Evolutionary conservation across 2,329 filamentous ascomycete species (phyloP), one percentile per base, ranked within the genome.

Genomic region (Tolypocladium tundrense): DNA sequence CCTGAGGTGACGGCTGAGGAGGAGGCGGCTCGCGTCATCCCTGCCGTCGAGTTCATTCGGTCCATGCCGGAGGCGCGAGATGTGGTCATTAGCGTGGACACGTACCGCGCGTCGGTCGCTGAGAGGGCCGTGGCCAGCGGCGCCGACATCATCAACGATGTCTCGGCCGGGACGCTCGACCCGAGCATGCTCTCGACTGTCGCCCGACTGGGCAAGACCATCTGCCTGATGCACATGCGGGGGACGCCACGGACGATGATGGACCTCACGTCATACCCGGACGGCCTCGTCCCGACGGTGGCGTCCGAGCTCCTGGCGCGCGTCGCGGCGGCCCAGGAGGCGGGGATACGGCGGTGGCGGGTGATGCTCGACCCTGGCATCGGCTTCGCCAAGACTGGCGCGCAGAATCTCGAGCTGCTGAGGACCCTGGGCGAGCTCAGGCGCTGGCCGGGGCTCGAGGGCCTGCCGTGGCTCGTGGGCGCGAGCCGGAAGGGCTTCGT

Each of bases 351-450:
- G 4, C 86, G 92, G 54, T 99, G 94, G 94, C 88, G 93, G 63
- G 95, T 99, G 62, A 86, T 97, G 40, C 83, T 97, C 1, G 94
- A 99, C 69, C 94, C 94, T 0, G 94, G 94, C 0, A 83, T 99
- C 39, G 94, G 94, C 0, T 99, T 99, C 69, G 91, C 94, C 58
- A 99, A 99, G 76, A 86, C 84, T 0, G 78, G 80, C 57, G 78
- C 81, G 45, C 91, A 97, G 70, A 97, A 97, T 71, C 75, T 97
- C 2, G 85, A 91, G 64, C 75, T 99, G 2, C 75, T 99, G 40
- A 79, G 88, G 10, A 74, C 83, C 1, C 73, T 95, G 39, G 77
- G 79, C 10, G 82, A 85, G 62, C 74, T 96, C 62, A 79, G 86
- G 35, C 73, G 75, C 50, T 86, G 83, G 79, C 82, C 83, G 16